These are phyloP conservation scores for Hyphopichia buzzinii DNA, from an alignment of 1,139 yeast genomes.

Conservation along the genomic window DNA sequence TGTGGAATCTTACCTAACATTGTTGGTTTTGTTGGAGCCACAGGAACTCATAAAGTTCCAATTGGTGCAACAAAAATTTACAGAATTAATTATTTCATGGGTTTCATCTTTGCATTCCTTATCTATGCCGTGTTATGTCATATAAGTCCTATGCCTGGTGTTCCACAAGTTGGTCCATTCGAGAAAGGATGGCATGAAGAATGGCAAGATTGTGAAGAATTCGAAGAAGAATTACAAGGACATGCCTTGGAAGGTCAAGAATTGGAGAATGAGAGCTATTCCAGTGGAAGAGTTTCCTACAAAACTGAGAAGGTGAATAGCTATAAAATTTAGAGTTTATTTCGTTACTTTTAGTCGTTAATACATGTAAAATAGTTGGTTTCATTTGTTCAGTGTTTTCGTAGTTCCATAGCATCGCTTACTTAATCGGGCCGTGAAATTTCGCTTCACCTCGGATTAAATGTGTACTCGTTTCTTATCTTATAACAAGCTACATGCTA, in stretches of 20 bases:
- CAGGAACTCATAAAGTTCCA: constrained; percentile 65
- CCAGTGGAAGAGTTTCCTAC: constrained; percentile 9
- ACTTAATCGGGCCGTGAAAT: neutral
- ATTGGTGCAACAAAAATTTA: constrained; percentile 74
- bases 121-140: constrained; percentile 50
- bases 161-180: constrained; percentile 49
- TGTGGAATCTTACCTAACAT: constrained; percentile 79
- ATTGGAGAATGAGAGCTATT: constrained; percentile 10
- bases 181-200: constrained; percentile 67
- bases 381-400: neutral
- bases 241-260: constrained; percentile 26
- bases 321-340: neutral
- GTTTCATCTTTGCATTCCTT: constrained; percentile 57
- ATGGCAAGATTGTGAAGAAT: constrained; percentile 59
- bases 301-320: neutral
- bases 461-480: too few relatives aligned
- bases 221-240: constrained; percentile 48
- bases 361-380: neutral
- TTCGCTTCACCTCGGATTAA: too few relatives aligned
- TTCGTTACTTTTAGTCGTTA: neutral
- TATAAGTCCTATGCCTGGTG: constrained; percentile 60
- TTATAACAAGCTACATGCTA: too few relatives aligned
- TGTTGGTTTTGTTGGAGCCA: constrained; percentile 85
- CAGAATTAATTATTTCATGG: constrained; percentile 71
- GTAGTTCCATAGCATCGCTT: neutral